Evolutionary conservation across 1,284 basidiomycete species (phyloP), one percentile per base, ranked within the genome.

Genomic region (Malassezia globosa): DNA sequence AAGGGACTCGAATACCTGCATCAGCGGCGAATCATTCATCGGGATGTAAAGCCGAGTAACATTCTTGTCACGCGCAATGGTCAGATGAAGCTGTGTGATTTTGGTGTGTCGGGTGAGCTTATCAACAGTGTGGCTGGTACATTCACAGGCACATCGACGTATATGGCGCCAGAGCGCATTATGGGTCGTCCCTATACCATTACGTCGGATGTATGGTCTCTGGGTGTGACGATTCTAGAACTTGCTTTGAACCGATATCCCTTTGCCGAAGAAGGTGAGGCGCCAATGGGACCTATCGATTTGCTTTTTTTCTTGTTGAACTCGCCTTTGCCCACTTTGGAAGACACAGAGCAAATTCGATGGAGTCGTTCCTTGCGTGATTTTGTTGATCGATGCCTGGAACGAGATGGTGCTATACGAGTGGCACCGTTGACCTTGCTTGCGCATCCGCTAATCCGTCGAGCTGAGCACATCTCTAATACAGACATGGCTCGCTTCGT

Each of bases 161-260:
- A 96, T 75, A 96, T 96, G 87, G 88, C 89, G 84, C 92, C 92
- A 37, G 92, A 96, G 73, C 81, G 92, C 42, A 89, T 96, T 61
- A 82, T 81, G 48, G 89, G 89, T 7, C 77, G 83, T 48, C 80
- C 83, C 44, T 96, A 96, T 73, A 85, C 84, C 23, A 94, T 95
- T 69, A 82, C 84, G 45, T 87, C 89, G 19, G 90, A 97, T 70
- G 89, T 97, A n/a, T 97, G 90, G 90, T 95, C 90, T 1, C 83
- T 87, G 24, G 92, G 90, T 19, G 80, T 97, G 34, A 85, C 90
- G 0, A 78, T 97, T 22, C 78, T 96, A 55, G 92, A 97, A 73
- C 80, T 97, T 19, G 85, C 90, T 1, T 82, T 87, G 72, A 90
- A 95, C 66, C 82, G 84, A 14, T 95, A 92, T 77, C 94, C 94